A percentile compares a stretch with the other conserved stretches of the same genome.
phyloP scores from a whole-genome alignment of 768 basidiomycete genomes.

The Nidularia pulvinata region DNA sequence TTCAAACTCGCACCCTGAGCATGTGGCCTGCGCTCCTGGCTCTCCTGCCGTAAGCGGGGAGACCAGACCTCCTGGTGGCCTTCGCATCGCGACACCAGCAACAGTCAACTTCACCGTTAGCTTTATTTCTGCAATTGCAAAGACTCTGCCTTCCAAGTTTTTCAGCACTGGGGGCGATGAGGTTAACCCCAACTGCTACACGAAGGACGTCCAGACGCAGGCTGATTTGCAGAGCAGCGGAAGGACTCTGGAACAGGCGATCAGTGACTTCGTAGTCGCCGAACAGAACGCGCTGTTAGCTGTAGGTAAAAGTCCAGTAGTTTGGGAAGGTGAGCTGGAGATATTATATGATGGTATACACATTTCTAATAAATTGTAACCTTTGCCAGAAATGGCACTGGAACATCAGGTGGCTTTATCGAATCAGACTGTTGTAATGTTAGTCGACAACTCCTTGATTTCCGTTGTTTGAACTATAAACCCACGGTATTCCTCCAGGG shows the following conservation, averaged over 20 bases:
- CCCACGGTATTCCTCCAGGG: not conserved
- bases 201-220: conserved; percentile 58
- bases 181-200: conserved; percentile 67
- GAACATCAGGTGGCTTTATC: conserved; percentile 40
- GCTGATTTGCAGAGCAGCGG: conserved; percentile 41
- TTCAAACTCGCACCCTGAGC: conserved; percentile 66
- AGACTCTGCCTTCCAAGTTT: conserved; percentile 50
- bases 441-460: conserved; percentile 13
- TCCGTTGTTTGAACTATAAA: not conserved
- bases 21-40: conserved; percentile 66
- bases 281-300: conserved; percentile 53
- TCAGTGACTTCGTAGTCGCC: conserved; percentile 56
- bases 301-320: conserved; percentile 71
- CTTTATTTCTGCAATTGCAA: conserved; percentile 52
- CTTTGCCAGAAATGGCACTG: conserved; percentile 65
- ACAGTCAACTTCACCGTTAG: conserved; percentile 60
- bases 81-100: conserved; percentile 62
- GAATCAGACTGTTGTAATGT: conserved; percentile 59
- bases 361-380: conserved; percentile 17
- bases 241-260: conserved; percentile 61
- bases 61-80: conserved; percentile 76
- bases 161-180: conserved; percentile 88
- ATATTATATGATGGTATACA: not conserved
- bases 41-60: conserved; percentile 67
- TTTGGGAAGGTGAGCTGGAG: conserved; percentile 64